phyloP scores from a whole-genome alignment of 1,284 basidiomycete genomes.

The Somion occarium region DNA sequence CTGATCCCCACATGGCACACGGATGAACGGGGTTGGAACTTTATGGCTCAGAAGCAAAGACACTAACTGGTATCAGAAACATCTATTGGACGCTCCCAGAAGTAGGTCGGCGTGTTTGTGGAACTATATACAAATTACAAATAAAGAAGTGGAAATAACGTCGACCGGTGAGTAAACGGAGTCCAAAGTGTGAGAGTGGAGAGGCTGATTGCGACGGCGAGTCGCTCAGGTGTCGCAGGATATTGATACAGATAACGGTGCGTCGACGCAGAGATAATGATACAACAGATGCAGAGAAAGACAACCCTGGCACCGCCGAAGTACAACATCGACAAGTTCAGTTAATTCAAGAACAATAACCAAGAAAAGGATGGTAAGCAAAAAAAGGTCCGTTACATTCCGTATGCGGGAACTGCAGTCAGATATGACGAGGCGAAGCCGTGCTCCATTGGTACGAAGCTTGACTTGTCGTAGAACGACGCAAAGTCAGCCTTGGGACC shows the following conservation, averaged over 20 bases:
- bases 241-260: slow-evolving; percentile 12
- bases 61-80: slow-evolving; percentile 1
- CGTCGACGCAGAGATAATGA: slow-evolving; percentile 2
- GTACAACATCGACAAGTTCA: neutral
- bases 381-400: slow-evolving; percentile 7
- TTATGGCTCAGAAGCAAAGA: neutral
- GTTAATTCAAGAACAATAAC: neutral
- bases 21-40: slow-evolving; percentile 3
- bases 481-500: slow-evolving; percentile 8
- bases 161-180: slow-evolving; percentile 1
- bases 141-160: slow-evolving; percentile 14
- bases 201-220: slow-evolving; percentile 3
- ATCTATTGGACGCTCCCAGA: slow-evolving; percentile 1
- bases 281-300: slow-evolving; percentile 5
- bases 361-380: neutral
- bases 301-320: neutral
- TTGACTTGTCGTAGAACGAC: slow-evolving; percentile 9
- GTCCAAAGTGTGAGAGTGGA: neutral
- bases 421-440: slow-evolving; percentile 1
- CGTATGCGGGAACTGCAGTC: slow-evolving; percentile 5
- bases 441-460: slow-evolving; percentile 3
- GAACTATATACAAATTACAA: slow-evolving; percentile 11
- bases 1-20: slow-evolving; percentile 1
- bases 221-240: neutral
- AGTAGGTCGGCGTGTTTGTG: neutral